Conservation (phyloP, 805 yeast genomes). For the Cyberlindnera mrakii region DNA sequence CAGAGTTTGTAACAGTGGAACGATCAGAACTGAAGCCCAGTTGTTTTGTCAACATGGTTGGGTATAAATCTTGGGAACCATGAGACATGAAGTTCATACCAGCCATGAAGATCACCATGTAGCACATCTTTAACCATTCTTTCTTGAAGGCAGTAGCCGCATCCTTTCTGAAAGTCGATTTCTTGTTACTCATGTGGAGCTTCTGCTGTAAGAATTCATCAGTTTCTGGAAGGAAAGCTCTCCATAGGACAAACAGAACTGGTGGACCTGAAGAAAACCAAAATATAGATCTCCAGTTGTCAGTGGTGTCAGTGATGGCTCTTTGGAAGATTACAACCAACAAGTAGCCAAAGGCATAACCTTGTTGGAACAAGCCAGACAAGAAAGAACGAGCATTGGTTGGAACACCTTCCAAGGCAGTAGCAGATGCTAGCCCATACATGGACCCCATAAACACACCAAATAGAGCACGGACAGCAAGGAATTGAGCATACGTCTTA, state of each 20-base stretch:
- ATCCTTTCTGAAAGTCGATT: slow-evolving; percentile 29
- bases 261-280: slow-evolving; percentile 66
- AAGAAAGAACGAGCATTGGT: slow-evolving; percentile 47
- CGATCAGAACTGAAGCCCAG: slow-evolving; percentile 35
- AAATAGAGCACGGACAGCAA: slow-evolving; percentile 57
- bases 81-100: slow-evolving; percentile 60
- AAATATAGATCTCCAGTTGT: slow-evolving; percentile 58
- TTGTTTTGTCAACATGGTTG: slow-evolving; percentile 46
- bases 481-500: slow-evolving; percentile 46
- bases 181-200: slow-evolving; percentile 27
- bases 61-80: slow-evolving; percentile 59
- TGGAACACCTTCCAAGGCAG: slow-evolving; percentile 43
- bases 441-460: slow-evolving; percentile 52
- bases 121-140: slow-evolving; percentile 56
- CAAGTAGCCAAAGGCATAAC: slow-evolving; percentile 67
- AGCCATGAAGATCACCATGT: slow-evolving; percentile 53
- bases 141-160: slow-evolving; percentile 30
- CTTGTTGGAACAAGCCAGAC: slow-evolving; percentile 72
- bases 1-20: slow-evolving; percentile 49
- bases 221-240: slow-evolving; percentile 44
- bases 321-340: slow-evolving; percentile 60
- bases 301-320: slow-evolving; percentile 50
- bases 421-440: slow-evolving; percentile 38
- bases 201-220: slow-evolving; percentile 41
- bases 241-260: slow-evolving; percentile 34